Evolutionary conservation across 2,329 filamentous ascomycete genomes (phyloP).

Genomic region (Canariomyces notabilis): DNA sequence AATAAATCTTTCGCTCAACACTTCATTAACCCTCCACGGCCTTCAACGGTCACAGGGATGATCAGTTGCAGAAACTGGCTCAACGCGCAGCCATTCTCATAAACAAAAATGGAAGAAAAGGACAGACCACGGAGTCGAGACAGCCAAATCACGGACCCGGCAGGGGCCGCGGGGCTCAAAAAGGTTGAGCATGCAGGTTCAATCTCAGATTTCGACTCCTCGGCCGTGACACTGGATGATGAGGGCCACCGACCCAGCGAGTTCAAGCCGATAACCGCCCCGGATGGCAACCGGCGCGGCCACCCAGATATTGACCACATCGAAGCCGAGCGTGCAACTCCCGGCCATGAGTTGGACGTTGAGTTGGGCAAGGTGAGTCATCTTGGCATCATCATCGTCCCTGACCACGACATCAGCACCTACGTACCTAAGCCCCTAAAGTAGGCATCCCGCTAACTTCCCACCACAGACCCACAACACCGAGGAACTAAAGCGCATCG

Average conservation of each 20-base stretch:
- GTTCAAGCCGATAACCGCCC: not conserved
- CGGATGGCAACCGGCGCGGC: not conserved
- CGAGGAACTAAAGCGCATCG: conserved; percentile 19
- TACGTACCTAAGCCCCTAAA: too few species aligned
- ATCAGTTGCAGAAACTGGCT: not conserved
- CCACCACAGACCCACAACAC: conserved; percentile 13
- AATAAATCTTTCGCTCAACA: not conserved
- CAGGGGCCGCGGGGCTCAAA: too few species aligned
- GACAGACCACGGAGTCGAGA: conserved; percentile 1
- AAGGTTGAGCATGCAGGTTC: conserved; percentile 5
- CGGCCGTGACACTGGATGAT: not conserved
- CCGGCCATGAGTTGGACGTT: conserved; percentile 26
- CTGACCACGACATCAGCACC: too few species aligned
- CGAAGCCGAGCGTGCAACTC: conserved; percentile 29
- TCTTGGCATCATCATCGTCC: too few species aligned
- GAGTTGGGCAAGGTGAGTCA: conserved; percentile 25
- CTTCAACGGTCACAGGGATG: not conserved
- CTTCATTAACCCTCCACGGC: not conserved
- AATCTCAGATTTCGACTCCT: conserved; percentile 7
- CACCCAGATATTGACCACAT: conserved; percentile 28
- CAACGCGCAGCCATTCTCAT: not conserved
- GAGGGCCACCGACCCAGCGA: not conserved
- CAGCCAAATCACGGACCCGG: not conserved
- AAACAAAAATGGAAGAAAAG: conserved; percentile 8
- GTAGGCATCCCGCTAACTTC: not conserved